phyloP scores from a whole-genome alignment of 2,329 filamentous ascomycete species.

The Penicillium brevicompactum region DNA sequence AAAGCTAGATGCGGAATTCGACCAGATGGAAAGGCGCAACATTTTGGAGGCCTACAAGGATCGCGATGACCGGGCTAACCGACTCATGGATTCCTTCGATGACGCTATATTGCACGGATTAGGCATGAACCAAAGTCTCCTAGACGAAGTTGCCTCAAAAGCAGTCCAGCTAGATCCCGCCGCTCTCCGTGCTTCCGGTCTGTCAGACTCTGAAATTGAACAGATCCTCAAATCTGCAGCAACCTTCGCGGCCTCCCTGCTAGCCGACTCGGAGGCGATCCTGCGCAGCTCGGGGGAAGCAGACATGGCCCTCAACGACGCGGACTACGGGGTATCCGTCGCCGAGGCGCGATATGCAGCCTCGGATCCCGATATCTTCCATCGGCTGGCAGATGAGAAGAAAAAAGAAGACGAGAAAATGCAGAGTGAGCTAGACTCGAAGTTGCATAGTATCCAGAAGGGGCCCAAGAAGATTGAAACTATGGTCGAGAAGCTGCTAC shows the following conservation, averaged over 20 bases:
- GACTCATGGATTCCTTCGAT: slow-evolving; percentile 54
- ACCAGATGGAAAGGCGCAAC: slow-evolving; percentile 55
- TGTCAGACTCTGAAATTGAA: slow-evolving; percentile 39
- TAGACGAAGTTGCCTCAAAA: slow-evolving; percentile 51
- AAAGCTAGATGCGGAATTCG: slow-evolving; percentile 50
- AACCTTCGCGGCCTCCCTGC: slow-evolving; percentile 43
- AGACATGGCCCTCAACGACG: slow-evolving; percentile 54
- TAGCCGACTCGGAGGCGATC: slow-evolving; percentile 49
- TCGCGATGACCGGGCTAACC: slow-evolving; percentile 52
- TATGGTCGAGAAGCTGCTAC: slow-evolving; percentile 43
- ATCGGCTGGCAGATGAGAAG: slow-evolving; percentile 49
- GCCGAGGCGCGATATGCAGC: slow-evolving; percentile 53
- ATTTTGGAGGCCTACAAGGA: slow-evolving; percentile 52
- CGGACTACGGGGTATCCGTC: slow-evolving; percentile 57
- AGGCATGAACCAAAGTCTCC: slow-evolving; percentile 53
- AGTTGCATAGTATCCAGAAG: slow-evolving; percentile 45
- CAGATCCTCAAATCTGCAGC: slow-evolving; percentile 42
- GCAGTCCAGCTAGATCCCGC: slow-evolving; percentile 41
- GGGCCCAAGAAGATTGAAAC: slow-evolving; percentile 39
- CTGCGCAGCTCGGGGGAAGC: slow-evolving; percentile 50
- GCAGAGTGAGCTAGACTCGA: slow-evolving; percentile 42
- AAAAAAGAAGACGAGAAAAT: slow-evolving; percentile 52
- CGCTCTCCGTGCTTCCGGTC: slow-evolving; percentile 33
- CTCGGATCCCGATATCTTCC: slow-evolving; percentile 45
- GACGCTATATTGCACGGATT: slow-evolving; percentile 54